Base-by-base conservation (phyloP, 495 filamentous ascomycete genomes). In the Penicillium coffeae region DNA sequence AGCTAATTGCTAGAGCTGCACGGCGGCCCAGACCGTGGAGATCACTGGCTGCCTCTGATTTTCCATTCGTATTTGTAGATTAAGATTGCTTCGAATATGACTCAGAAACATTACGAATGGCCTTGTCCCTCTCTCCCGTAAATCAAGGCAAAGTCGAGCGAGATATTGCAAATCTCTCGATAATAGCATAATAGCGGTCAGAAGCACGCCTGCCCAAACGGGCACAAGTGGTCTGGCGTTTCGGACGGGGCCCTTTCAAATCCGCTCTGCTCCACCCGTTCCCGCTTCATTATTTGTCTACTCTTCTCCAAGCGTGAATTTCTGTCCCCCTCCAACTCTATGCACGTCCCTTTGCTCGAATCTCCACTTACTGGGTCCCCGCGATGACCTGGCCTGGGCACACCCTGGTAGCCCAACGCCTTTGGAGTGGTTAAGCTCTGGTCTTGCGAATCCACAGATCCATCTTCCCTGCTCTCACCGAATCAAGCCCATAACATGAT, bases 331-430 rank as follows among this genome's bases (percentile, higher is more conserved):
- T n/a, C 19, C 19, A 33, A 27, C 42, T 42, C 49, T 33, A 32
- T 44, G 32, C 21, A 25, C 42, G 42, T 25, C 30, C 42, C 42
- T 27, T 30, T 30, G 21, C 42, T 21, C 9, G 8, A 43, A 8
- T 21, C 27, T 21, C 21, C 27, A 30, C 10, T 10, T 10, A 43
- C 40, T 43, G 40, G 25, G 54, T 48, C 66, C 64, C 66, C 65
- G 62, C 66, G 63, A 63, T 70, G 68, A 69, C 66, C 58, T 71
- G 68, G 66, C 68, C 52, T 43, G 25, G 25, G 25, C 10, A 30
- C 10, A 4, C 25, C 25, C 25, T 30, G 25, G 25, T 30, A 4
- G 38, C 38, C 21, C 38, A 20, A 40, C 25, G 14, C 21, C 38
- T 25, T 34, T 8, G 42, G 42, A 45, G 10, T 47, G 44, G 33